phyloP scores from a whole-genome alignment of 805 yeast species.

The Yamadazyma paraphyllophila region DNA sequence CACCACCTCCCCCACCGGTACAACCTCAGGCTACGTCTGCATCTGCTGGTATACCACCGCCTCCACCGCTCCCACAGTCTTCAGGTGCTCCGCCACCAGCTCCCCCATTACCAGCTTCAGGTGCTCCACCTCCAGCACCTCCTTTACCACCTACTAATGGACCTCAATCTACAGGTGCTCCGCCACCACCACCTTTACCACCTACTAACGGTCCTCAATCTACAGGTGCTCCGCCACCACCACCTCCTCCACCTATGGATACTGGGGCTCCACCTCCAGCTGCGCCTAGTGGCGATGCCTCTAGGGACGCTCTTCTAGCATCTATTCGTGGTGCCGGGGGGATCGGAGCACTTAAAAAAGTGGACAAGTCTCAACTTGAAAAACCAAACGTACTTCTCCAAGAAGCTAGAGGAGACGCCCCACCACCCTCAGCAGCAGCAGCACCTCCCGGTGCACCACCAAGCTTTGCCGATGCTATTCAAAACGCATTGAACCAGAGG shows the following conservation, averaged over 20 bases:
- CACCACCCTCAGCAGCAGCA: slow-evolving; percentile 26
- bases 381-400: slow-evolving; percentile 70
- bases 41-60: slow-evolving; percentile 11
- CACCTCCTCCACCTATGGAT: slow-evolving; percentile 19
- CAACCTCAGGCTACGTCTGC: slow-evolving; percentile 1
- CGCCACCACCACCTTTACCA: slow-evolving; percentile 24
- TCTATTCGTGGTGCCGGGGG: slow-evolving; percentile 87
- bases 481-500: slow-evolving; percentile 79
- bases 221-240: slow-evolving; percentile 10
- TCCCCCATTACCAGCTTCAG: slow-evolving; percentile 11
- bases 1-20: slow-evolving; percentile 8
- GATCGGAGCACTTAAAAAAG: slow-evolving; percentile 63
- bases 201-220: slow-evolving; percentile 21
- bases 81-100: slow-evolving; percentile 9
- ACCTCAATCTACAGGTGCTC: too few relatives aligned
- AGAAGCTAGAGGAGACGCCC: slow-evolving; percentile 63
- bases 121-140: slow-evolving; percentile 17
- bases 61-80: slow-evolving; percentile 7
- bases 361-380: slow-evolving; percentile 81
- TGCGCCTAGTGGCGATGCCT: slow-evolving; percentile 40
- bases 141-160: slow-evolving; percentile 10
- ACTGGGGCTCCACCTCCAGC: slow-evolving; percentile 27
- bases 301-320: slow-evolving; percentile 79
- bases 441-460: slow-evolving; percentile 55
- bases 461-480: slow-evolving; percentile 79